Conservation (phyloP, 768 basidiomycete species). For the Tephrocybe sp. region DNA sequence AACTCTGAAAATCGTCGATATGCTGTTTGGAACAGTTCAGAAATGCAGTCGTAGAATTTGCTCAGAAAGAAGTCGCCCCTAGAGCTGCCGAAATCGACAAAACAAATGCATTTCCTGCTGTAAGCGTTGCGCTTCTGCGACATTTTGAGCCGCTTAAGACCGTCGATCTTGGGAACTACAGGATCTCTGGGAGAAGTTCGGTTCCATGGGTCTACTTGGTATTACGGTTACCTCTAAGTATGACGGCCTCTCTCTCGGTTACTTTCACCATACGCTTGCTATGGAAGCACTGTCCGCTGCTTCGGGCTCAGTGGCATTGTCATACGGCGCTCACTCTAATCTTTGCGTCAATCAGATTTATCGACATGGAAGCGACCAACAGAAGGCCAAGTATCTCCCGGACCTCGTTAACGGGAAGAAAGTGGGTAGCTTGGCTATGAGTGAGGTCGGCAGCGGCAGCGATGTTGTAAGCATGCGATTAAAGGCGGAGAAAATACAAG, state of each 20-base stretch:
- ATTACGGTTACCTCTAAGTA: slow-evolving; percentile 80
- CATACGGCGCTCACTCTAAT: slow-evolving; percentile 91
- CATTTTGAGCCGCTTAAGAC: slow-evolving; percentile 1
- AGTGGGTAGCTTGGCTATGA: slow-evolving; percentile 93
- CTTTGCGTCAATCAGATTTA: slow-evolving; percentile 86
- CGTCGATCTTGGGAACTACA: slow-evolving; percentile 27
- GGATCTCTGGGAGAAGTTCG: slow-evolving; percentile 89
- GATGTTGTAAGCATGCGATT: slow-evolving; percentile 96
- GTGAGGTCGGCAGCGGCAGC: slow-evolving; percentile 87
- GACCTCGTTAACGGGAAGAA: slow-evolving; percentile 78
- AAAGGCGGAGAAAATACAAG: slow-evolving; percentile 74
- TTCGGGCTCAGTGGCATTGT: slow-evolving; percentile 90
- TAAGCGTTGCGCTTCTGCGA: slow-evolving; percentile 30
- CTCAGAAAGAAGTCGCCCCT: slow-evolving; percentile 82
- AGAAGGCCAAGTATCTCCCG: slow-evolving; percentile 84
- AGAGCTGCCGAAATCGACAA: slow-evolving; percentile 84
- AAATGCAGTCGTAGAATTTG: slow-evolving; percentile 76
- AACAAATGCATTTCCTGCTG: slow-evolving; percentile 78
- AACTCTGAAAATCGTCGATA: no score
- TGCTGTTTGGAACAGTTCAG: no score
- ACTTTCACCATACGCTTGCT: slow-evolving; percentile 84
- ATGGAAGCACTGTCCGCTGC: slow-evolving; percentile 94
- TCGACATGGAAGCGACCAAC: slow-evolving; percentile 78
- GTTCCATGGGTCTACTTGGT: slow-evolving; percentile 90
- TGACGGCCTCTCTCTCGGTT: slow-evolving; percentile 82